These are phyloP conservation scores for Leccinum broughii DNA, from an alignment of 768 basidiomycete genomes.

Conservation along the genomic window DNA sequence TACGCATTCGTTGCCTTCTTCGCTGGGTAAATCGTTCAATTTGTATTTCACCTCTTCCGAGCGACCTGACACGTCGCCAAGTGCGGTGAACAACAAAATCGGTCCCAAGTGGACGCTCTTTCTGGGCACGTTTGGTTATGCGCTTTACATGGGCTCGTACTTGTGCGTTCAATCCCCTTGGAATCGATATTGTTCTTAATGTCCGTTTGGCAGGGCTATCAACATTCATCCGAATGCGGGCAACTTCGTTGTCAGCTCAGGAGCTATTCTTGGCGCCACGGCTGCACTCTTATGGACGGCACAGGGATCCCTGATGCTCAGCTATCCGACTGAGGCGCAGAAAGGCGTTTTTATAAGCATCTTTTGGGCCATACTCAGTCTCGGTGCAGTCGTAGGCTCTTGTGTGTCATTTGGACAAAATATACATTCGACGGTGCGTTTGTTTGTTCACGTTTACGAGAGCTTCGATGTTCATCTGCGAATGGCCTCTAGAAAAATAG, in stretches of 20 bases:
- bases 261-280: conserved; percentile 74
- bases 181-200: too few relatives aligned
- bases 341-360: conserved; percentile 74
- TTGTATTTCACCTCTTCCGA: too few relatives aligned
- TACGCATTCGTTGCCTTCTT: conserved; percentile 62
- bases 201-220: background rate
- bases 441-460: conserved; percentile 17
- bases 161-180: conserved; percentile 43
- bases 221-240: conserved; percentile 66
- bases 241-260: conserved; percentile 67
- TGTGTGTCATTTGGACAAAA: conserved; percentile 74
- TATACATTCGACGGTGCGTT: conserved; percentile 52
- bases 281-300: conserved; percentile 78
- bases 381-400: conserved; percentile 75
- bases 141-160: conserved; percentile 70
- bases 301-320: conserved; percentile 79
- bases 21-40: conserved; percentile 47
- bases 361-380: conserved; percentile 81
- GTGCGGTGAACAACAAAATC: conserved; percentile 49
- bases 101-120: conserved; percentile 71
- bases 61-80: too few relatives aligned
- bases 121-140: conserved; percentile 71
- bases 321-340: conserved; percentile 74
- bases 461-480: background rate
- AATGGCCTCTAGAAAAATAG: conserved; percentile 20